Conservation (phyloP, 148 eudicot species). For the Fagopyrum esculentum region DNA sequence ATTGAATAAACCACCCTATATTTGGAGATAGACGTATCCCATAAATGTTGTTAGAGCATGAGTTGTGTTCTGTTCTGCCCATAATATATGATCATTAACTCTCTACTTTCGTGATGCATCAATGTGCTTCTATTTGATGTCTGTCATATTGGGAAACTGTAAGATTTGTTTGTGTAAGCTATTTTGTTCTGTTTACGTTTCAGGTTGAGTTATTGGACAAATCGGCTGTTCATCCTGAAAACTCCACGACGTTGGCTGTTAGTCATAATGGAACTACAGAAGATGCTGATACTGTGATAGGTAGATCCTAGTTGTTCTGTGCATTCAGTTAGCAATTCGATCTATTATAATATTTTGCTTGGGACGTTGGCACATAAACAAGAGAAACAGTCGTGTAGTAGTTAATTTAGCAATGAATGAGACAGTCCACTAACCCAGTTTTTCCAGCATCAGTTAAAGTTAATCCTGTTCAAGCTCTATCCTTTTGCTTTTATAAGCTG, state of each 20-base stretch:
- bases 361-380: background rate
- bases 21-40: background rate
- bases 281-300: conserved; percentile 58
- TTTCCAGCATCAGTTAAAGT: background rate
- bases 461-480: background rate
- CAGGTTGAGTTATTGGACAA: conserved; percentile 86
- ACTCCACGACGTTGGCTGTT: conserved; percentile 74
- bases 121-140: background rate
- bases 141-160: background rate
- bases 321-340: conserved; percentile 1
- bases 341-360: background rate
- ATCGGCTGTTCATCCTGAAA: conserved; percentile 57
- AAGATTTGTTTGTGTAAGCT: background rate
- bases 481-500: background rate
- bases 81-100: background rate
- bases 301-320: conserved; percentile 25
- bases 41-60: background rate
- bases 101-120: background rate
- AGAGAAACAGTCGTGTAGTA: background rate
- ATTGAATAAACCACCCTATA: background rate
- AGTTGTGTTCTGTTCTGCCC: background rate
- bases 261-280: conserved; percentile 71
- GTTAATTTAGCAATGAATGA: background rate
- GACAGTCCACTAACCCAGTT: background rate
- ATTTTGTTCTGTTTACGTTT: conserved; percentile 15